Percentiles rank a stretch among this genome's conserved stretches.
Conservation (phyloP, 495 filamentous ascomycete genomes). For the Talaromyces stipitatus region DNA sequence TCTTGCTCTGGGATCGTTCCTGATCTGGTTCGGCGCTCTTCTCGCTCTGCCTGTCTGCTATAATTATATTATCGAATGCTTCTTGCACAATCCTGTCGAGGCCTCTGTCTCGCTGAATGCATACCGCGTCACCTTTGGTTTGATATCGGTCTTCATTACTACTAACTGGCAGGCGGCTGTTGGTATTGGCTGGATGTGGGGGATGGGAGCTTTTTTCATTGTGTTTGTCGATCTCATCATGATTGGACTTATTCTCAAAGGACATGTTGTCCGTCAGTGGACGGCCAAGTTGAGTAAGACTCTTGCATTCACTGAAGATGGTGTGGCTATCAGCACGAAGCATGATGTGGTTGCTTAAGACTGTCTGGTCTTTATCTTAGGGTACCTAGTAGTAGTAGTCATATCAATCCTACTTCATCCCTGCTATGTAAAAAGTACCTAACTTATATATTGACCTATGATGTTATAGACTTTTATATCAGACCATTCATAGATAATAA, state of each 20-base stretch:
- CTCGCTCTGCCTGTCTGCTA: slow-evolving; percentile 25
- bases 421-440: too few relatives aligned
- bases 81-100: slow-evolving; percentile 22
- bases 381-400: too few relatives aligned
- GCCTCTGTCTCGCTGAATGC: slow-evolving; percentile 21
- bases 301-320: slow-evolving; percentile 3
- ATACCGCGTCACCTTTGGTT: slow-evolving; percentile 24
- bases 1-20: slow-evolving; percentile 28
- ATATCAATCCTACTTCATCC: too few relatives aligned
- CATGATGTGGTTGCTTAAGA: background rate
- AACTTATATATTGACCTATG: too few relatives aligned
- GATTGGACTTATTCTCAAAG: slow-evolving; percentile 19
- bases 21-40: slow-evolving; percentile 26
- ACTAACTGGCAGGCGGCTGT: slow-evolving; percentile 26
- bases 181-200: slow-evolving; percentile 32
- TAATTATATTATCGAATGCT: slow-evolving; percentile 36
- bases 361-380: background rate
- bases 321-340: background rate
- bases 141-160: slow-evolving; percentile 29
- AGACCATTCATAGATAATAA: too few relatives aligned
- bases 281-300: background rate
- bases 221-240: slow-evolving; percentile 16
- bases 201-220: slow-evolving; percentile 32
- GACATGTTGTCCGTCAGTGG: slow-evolving; percentile 9
- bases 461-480: too few relatives aligned